phyloP scores from a whole-genome alignment of 805 yeast species.

The Maudiozyma saulgeensis region DNA sequence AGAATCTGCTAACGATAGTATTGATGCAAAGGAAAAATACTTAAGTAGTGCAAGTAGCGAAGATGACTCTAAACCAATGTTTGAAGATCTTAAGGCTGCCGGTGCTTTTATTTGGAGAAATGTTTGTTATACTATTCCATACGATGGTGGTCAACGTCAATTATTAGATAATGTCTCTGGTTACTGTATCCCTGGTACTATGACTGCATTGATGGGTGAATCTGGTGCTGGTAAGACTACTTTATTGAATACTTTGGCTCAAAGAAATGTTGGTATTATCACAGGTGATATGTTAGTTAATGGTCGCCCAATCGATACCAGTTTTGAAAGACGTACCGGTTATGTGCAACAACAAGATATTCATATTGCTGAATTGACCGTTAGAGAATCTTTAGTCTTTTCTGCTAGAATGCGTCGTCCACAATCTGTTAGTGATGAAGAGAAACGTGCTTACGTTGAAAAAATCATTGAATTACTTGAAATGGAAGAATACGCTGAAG shows the following conservation, averaged over 20 bases:
- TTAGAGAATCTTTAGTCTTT: conserved; percentile 58
- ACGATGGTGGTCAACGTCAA: conserved; percentile 45
- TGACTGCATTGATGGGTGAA: conserved; percentile 66
- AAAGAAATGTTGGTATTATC: conserved; percentile 56
- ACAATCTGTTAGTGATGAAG: conserved; percentile 35
- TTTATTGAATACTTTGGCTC: conserved; percentile 53
- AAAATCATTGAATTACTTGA: conserved; percentile 45
- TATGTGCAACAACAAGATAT: conserved; percentile 69
- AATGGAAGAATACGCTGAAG: conserved; percentile 46
- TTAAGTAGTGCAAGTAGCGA: conserved; percentile 4
- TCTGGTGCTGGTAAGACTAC: conserved; percentile 77
- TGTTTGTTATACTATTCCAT: conserved; percentile 55
- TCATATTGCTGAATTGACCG: conserved; percentile 52
- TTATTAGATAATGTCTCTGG: conserved; percentile 57
- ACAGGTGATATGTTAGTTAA: conserved; percentile 53
- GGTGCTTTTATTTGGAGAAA: conserved; percentile 65
- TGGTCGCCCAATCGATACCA: conserved; percentile 42
- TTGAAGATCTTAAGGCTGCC: conserved; percentile 23
- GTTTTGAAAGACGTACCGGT: conserved; percentile 51
- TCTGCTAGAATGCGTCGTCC: conserved; percentile 60
- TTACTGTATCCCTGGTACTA: conserved; percentile 66
- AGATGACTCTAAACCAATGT: conserved; percentile 3
- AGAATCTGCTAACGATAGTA: conserved; percentile 11
- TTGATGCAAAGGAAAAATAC: conserved; percentile 9
- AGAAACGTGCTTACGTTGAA: conserved; percentile 56